Percentiles rank a stretch among this genome's conserved stretches.
Evolutionary conservation across 169 alveolate genomes (phyloP).

Genomic region (Eimeria mitis): DNA sequence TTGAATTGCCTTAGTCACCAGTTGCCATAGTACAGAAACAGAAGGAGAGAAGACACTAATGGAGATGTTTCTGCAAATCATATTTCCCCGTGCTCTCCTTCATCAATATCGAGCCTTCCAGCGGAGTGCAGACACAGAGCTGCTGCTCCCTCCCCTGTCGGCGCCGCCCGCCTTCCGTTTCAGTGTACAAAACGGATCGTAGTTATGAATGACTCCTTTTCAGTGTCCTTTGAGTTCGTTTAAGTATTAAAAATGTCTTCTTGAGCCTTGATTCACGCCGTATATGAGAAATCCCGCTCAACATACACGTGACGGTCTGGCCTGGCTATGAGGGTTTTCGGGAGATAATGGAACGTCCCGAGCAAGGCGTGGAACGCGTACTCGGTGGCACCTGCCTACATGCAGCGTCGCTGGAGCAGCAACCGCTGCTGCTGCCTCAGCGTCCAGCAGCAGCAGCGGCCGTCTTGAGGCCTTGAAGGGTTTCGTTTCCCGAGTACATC

Average conservation of each 20-base stretch:
- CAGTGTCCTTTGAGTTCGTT: background rate
- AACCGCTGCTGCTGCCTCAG: constrained; percentile 12
- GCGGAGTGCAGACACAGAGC: constrained; percentile 9
- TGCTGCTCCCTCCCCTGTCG: constrained; percentile 12
- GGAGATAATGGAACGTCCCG: background rate
- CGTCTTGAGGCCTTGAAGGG: background rate
- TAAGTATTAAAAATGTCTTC: background rate
- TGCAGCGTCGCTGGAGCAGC: constrained; percentile 16
- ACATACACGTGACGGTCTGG: background rate
- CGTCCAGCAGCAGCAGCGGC: constrained; percentile 13
- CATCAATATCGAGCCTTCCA: background rate
- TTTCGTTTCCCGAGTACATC: background rate
- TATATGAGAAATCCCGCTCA: background rate
- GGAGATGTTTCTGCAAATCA: background rate
- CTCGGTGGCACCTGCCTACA: background rate
- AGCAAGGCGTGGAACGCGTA: background rate
- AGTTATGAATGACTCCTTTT: background rate
- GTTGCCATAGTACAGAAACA: background rate
- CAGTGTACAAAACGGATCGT: background rate
- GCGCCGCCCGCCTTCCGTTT: constrained; percentile 19
- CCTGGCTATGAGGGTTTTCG: background rate
- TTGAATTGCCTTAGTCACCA: background rate
- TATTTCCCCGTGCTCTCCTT: background rate
- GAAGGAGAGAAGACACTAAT: background rate
- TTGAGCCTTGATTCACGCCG: background rate